Base-by-base conservation (phyloP, 208 protist genomes). In the Kentomonas sorsogonicus region DNA sequence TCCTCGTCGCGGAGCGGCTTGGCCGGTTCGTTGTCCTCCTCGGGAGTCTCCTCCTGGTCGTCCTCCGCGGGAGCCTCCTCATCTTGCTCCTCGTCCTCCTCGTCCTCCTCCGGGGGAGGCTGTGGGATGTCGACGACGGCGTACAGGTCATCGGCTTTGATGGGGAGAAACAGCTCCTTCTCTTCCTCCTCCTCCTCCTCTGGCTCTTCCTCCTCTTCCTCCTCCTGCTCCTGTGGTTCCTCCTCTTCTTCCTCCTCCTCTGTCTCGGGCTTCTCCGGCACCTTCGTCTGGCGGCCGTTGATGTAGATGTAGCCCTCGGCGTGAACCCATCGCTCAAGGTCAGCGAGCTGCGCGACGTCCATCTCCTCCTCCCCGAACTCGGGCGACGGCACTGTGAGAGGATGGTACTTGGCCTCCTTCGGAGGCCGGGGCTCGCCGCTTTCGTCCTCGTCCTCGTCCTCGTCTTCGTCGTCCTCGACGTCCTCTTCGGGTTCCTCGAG, bases 301-400 rank as follows among this genome's bases (percentile, higher is more conserved):
- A 69, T 77, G 60, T 86, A 90, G 30, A 97, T 87, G 60, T 83
- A 81, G 31, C 53, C 58, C 30, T 85, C 78, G 3, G 77, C 66
- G 64, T 97, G 94, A 25, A 93, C 81, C 94, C 94, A 97, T 60
- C 86, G 91, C 50, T 93, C 76, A 2, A 80, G 66, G 38, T 63
- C 63, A 30, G 75, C 74, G 52, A 91, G 72, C 48, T 79, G 74
- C 20, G 74, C 77, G n/a, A 95, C 83, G 39, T 89, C 89, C 26
- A 71, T 55, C 43, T 91, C 83, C 40, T 94, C 86, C 13, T 73
- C 73, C 3, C 65, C 86, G 69, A 86, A 94, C 11, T 68, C 83
- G 33, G 83, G 71, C 3, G 78, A 69, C 4, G 56, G 57, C 30
- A 76, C 74, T 3, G 77, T 81, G 10, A 94, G 74, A 6, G 88